These are phyloP conservation scores for Datisca glomerata DNA, from an alignment of 306 rosid genomes.

Conservation along the genomic window DNA sequence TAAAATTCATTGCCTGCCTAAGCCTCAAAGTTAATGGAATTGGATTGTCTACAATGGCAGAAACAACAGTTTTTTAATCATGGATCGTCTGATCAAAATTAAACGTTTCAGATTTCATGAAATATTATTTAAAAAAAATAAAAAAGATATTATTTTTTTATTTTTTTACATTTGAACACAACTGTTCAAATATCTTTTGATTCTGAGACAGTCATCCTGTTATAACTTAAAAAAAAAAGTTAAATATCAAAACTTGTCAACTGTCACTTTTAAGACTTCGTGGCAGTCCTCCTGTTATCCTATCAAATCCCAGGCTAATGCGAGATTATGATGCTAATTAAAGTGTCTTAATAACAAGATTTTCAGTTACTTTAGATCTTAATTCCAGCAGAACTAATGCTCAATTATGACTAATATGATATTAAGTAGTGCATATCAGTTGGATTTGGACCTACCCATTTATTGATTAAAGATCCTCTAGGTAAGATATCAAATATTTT, in stretches of 20 bases:
- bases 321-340: constrained; percentile 26
- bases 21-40: too few species aligned
- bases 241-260: constrained; percentile 12
- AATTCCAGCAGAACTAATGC: constrained; percentile 29
- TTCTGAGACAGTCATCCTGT: too few species aligned
- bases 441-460: constrained; percentile 57
- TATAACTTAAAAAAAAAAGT: constrained; percentile 6
- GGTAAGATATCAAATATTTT: constrained; percentile 31
- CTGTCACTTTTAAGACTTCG: constrained; percentile 18
- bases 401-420: constrained; percentile 34
- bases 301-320: constrained; percentile 10
- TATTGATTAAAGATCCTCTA: constrained; percentile 26
- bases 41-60: too few species aligned
- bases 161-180: too few species aligned
- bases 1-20: too few species aligned
- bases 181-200: too few species aligned
- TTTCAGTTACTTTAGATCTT: constrained; percentile 49
- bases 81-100: too few species aligned
- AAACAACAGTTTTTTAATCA: too few species aligned
- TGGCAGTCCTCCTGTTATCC: constrained; percentile 20
- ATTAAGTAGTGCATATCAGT: constrained; percentile 43
- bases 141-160: too few species aligned
- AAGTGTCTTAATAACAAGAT: constrained; percentile 34
- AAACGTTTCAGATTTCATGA: too few species aligned
- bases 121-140: too few species aligned